Evolutionary conservation across 2,329 filamentous ascomycete genomes (phyloP).

Genomic region (Daldinia sp.): DNA sequence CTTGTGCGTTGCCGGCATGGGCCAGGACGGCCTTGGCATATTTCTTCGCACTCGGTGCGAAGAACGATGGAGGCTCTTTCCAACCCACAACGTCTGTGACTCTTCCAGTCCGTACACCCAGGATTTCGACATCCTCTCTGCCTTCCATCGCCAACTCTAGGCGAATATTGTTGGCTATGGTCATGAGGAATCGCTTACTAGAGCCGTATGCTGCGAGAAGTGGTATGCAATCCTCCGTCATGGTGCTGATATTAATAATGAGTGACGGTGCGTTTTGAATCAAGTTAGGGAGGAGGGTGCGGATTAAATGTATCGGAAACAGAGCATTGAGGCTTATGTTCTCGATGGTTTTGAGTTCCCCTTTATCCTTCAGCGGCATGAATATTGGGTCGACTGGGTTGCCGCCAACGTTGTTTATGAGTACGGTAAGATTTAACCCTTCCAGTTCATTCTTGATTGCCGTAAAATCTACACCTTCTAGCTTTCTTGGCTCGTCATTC

Average conservation of each 20-base stretch:
- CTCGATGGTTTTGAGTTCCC: conserved; percentile 41
- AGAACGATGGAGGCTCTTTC: not conserved
- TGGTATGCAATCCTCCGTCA: not conserved
- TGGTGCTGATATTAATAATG: not conserved
- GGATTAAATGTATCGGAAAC: conserved; percentile 64
- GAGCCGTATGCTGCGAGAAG: not conserved
- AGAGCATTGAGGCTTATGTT: conserved; percentile 62
- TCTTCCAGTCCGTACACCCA: conserved; percentile 23
- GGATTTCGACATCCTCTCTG: conserved; percentile 14
- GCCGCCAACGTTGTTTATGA: conserved; percentile 1
- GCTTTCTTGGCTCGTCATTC: not conserved
- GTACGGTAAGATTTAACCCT: not conserved
- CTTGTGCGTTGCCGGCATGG: not conserved
- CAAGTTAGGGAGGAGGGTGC: conserved; percentile 60
- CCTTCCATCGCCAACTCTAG: conserved; percentile 55
- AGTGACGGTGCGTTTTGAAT: conserved; percentile 28
- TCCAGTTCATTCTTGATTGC: not conserved
- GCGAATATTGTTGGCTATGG: conserved; percentile 2
- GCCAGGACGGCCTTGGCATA: not conserved
- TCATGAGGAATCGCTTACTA: conserved; percentile 1
- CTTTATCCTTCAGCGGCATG: not conserved
- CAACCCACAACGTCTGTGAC: conserved; percentile 16
- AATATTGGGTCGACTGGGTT: not conserved
- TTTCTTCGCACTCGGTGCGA: not conserved
- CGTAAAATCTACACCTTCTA: not conserved